Conservation (phyloP, 768 basidiomycete genomes). For the Neoboletus subvelutipes region DNA sequence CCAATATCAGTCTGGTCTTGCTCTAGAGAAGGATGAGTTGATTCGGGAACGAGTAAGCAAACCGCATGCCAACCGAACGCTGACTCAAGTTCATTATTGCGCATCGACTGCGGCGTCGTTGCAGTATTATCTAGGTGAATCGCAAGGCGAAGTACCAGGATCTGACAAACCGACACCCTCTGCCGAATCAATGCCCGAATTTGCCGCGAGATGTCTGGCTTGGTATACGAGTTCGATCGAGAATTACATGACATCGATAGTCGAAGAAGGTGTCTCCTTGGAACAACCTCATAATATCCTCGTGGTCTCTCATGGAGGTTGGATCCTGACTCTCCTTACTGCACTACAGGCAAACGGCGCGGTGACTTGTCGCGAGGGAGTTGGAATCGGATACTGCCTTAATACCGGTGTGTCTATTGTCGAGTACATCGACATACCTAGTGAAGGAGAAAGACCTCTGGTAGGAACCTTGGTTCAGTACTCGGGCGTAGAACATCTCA, state of each 20-base stretch:
- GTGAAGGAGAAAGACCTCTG: background rate
- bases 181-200: background rate
- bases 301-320: conserved; percentile 41
- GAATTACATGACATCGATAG: background rate
- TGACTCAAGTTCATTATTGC: background rate
- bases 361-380: conserved; percentile 34
- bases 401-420: conserved; percentile 45
- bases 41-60: conserved; percentile 1
- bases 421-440: conserved; percentile 43
- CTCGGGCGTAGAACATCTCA: conserved; percentile 54
- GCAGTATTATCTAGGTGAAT: background rate
- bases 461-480: conserved; percentile 45
- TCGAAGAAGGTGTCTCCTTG: background rate
- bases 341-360: conserved; percentile 42
- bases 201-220: conserved; percentile 1
- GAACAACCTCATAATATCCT: background rate
- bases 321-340: conserved; percentile 46
- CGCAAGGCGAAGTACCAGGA: background rate
- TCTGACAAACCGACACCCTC: background rate
- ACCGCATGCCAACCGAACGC: background rate
- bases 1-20: background rate
- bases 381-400: conserved; percentile 14
- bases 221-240: conserved; percentile 2
- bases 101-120: background rate
- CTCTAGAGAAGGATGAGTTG: background rate